Conservation (phyloP, 371 early-diverging fungal genomes). For the Mortierella sp. region DNA sequence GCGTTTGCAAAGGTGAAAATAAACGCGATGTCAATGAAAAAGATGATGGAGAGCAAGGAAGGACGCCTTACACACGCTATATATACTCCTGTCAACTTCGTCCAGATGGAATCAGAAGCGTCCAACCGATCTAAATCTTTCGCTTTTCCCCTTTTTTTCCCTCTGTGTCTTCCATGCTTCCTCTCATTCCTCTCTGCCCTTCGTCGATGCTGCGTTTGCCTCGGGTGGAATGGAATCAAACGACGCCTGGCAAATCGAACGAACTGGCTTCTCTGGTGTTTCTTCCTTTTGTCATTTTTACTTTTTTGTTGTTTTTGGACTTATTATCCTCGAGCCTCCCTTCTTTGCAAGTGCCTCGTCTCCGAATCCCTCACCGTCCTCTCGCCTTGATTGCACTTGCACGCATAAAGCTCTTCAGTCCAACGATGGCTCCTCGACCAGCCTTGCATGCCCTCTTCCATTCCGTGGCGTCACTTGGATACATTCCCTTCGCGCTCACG, state of each 20-base stretch:
- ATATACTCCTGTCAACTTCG: not conserved
- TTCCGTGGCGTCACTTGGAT: slow-evolving; percentile 45
- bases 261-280: not conserved
- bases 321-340: no score
- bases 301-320: not conserved
- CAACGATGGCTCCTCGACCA: slow-evolving; percentile 24
- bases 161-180: not conserved
- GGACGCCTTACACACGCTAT: not conserved
- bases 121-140: no score
- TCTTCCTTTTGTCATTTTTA: no score
- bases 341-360: not conserved
- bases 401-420: no score
- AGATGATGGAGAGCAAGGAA: slow-evolving; percentile 1
- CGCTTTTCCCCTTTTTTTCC: not conserved
- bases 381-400: not conserved
- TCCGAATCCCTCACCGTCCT: not conserved
- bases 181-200: slow-evolving; percentile 2
- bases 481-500: slow-evolving; percentile 48
- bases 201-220: not conserved
- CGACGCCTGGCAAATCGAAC: not conserved
- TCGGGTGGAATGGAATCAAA: slow-evolving; percentile 26
- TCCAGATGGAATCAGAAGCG: not conserved
- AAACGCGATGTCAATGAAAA: no score
- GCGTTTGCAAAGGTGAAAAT: slow-evolving; percentile 2
- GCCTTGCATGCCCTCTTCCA: slow-evolving; percentile 36